phyloP scores from a whole-genome alignment of 768 basidiomycete species.

The Leccinellum luteum region DNA sequence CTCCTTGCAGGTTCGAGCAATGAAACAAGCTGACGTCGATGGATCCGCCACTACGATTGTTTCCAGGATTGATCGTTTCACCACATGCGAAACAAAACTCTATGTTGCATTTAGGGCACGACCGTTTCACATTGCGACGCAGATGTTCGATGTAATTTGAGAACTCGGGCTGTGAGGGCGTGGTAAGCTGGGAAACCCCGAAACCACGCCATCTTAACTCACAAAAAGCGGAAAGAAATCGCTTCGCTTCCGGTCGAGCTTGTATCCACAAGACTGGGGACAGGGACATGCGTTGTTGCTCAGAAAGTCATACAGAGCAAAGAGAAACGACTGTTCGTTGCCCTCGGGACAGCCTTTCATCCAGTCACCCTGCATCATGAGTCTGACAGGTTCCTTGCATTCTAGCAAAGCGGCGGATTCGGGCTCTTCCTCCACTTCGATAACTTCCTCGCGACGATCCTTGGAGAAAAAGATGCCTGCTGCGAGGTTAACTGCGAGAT shows the following conservation, averaged over 20 bases:
- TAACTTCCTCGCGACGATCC: slow-evolving; percentile 86
- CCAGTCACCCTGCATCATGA: slow-evolving; percentile 91
- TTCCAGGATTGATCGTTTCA: slow-evolving; percentile 52
- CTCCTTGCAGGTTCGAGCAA: slow-evolving; percentile 86
- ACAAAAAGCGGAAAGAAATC: slow-evolving; percentile 87
- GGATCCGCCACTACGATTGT: slow-evolving; percentile 41
- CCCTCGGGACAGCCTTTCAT: slow-evolving; percentile 98
- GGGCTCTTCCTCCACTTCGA: slow-evolving; percentile 84
- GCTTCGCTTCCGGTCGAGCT: slow-evolving; percentile 57
- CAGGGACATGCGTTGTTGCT: slow-evolving; percentile 63
- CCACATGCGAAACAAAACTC: slow-evolving; percentile 77
- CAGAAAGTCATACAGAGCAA: slow-evolving; percentile 77
- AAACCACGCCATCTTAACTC: slow-evolving; percentile 31
- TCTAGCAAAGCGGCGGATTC: slow-evolving; percentile 46
- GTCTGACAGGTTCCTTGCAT: slow-evolving; percentile 47
- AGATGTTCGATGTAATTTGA: slow-evolving; percentile 65
- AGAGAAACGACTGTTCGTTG: slow-evolving; percentile 85
- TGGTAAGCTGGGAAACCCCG: slow-evolving; percentile 9
- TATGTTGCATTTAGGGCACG: slow-evolving; percentile 59
- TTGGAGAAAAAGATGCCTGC: slow-evolving; percentile 93
- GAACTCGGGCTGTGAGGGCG: slow-evolving; percentile 60
- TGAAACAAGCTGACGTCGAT: slow-evolving; percentile 72
- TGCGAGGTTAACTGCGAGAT: slow-evolving; percentile 5
- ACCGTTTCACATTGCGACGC: slow-evolving; percentile 51
- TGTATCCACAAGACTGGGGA: slow-evolving; percentile 71